Conservation (phyloP, 2,329 filamentous ascomycete species). For the Tolypocladium nubicola region DNA sequence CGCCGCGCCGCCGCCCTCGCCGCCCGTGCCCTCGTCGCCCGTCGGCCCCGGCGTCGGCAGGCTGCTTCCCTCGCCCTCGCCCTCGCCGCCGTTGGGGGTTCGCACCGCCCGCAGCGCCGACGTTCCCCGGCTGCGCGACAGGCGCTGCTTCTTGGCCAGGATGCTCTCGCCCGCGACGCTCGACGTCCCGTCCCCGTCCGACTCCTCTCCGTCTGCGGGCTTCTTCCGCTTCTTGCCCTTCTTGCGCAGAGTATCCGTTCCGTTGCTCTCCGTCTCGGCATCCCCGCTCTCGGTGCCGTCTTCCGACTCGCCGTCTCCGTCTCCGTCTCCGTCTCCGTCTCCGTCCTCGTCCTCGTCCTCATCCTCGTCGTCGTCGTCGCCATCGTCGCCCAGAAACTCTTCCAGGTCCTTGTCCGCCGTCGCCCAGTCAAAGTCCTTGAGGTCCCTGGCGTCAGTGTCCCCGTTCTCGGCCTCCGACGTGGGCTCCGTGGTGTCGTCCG, state of each 20-base stretch:
- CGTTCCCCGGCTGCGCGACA: slow-evolving; percentile 32
- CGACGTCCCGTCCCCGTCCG: slow-evolving; percentile 19
- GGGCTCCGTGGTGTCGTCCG: slow-evolving; percentile 21
- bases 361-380: slow-evolving; percentile 33
- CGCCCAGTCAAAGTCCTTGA: slow-evolving; percentile 51
- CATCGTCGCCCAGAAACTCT: slow-evolving; percentile 56
- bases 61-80: slow-evolving; percentile 21
- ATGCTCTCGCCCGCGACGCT: slow-evolving; percentile 23
- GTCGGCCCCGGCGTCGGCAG: slow-evolving; percentile 29
- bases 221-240: slow-evolving; percentile 23
- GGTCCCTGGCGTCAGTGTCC: slow-evolving; percentile 26
- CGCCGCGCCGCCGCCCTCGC: slow-evolving; percentile 7
- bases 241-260: slow-evolving; percentile 13
- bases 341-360: slow-evolving; percentile 14
- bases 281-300: slow-evolving; percentile 9
- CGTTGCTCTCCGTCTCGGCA: slow-evolving; percentile 17
- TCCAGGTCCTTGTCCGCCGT: slow-evolving; percentile 61
- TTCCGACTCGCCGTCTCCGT: slow-evolving; percentile 8
- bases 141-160: slow-evolving; percentile 40
- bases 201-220: slow-evolving; percentile 17
- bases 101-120: slow-evolving; percentile 36
- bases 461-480: slow-evolving; percentile 20
- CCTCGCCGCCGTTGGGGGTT: slow-evolving; percentile 26
- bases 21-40: slow-evolving; percentile 15
- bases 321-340: slow-evolving; percentile 8